Conservation (phyloP, 805 yeast genomes). For the Monosporozyma aquatica region DNA sequence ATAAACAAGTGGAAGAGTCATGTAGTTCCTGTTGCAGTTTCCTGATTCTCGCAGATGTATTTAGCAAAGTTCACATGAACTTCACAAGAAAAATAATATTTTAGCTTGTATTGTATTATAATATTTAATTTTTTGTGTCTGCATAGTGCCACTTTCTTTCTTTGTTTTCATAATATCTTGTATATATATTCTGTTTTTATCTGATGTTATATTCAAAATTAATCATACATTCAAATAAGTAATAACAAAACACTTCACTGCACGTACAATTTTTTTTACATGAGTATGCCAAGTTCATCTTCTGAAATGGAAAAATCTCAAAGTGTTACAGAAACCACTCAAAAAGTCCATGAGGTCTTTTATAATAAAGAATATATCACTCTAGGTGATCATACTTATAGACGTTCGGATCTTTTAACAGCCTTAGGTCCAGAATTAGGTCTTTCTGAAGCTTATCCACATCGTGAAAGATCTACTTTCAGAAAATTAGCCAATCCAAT, state of each 20-base stretch:
- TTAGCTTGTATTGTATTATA: too few relatives aligned
- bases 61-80: too few relatives aligned
- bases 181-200: too few relatives aligned
- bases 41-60: background rate
- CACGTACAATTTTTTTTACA: too few relatives aligned
- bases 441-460: background rate
- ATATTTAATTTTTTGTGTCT: too few relatives aligned
- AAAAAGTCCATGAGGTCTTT: slow-evolving; percentile 12
- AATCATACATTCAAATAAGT: too few relatives aligned
- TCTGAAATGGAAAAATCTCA: slow-evolving; percentile 4
- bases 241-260: too few relatives aligned
- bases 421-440: slow-evolving; percentile 22
- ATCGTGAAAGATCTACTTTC: slow-evolving; percentile 7
- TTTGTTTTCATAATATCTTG: too few relatives aligned
- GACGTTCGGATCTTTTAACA: slow-evolving; percentile 45
- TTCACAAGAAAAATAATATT: too few relatives aligned
- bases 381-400: slow-evolving; percentile 36
- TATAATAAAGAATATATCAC: slow-evolving; percentile 32
- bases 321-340: background rate
- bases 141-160: too few relatives aligned
- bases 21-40: background rate
- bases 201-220: too few relatives aligned
- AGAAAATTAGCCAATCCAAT: slow-evolving; percentile 65
- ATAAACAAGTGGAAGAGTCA: background rate
- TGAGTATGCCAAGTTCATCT: slow-evolving; percentile 3